Base-by-base conservation (phyloP, 169 alveolate species). In the Plasmodium gonderi region DNA sequence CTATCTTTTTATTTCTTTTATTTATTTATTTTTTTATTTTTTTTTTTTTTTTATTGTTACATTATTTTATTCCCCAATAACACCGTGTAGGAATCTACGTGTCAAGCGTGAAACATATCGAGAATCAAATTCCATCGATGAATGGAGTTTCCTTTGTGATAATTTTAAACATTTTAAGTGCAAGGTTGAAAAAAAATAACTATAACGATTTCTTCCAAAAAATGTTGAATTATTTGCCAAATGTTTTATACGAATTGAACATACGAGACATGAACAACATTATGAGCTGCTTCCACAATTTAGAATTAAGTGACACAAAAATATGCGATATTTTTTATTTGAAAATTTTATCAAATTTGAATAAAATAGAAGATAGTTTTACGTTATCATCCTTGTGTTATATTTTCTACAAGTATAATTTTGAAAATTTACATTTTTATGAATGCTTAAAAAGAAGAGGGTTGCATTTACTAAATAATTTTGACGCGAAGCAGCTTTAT, bases 191-290 rank as follows among this genome's bases (percentile, higher is more conserved):
- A 83, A 82, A 83, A 36, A 69, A 83, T 83, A 83, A 33, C 65
- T 83, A 83, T 33, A 74, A 83, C 40, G 83, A 83, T n/a, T 83
- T 83, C 29, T 83, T 83, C 14, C 38, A 69, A 72, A 83, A 83
- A 23, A 83, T 83, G 92, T 64, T 83, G 82, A 83, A 47, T 69
- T 83, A 69, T 17, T 45, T 83, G 40, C 92, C 92, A n/a, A 83
- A 83, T 33, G 64, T 83, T 69, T 29, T 83, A 42, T 83, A 83
- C 60, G 92, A 83, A 49, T 76, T 83, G 77, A 83, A 83, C 60
- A 1, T 69, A 83, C 49, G 77, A 44, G 92, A 83, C 45, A 72
- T 83, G 78, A 69, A 69, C 64, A 83, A 83, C 44, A 83, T 83
- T 40, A 20, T 83, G 64, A 83, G 40, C 31, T 45, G 81, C 42